Evolutionary conservation across 441 rosid genomes (phyloP), one percentile per base, ranked within the genome.

Genomic region (Raphanus hybrid): DNA sequence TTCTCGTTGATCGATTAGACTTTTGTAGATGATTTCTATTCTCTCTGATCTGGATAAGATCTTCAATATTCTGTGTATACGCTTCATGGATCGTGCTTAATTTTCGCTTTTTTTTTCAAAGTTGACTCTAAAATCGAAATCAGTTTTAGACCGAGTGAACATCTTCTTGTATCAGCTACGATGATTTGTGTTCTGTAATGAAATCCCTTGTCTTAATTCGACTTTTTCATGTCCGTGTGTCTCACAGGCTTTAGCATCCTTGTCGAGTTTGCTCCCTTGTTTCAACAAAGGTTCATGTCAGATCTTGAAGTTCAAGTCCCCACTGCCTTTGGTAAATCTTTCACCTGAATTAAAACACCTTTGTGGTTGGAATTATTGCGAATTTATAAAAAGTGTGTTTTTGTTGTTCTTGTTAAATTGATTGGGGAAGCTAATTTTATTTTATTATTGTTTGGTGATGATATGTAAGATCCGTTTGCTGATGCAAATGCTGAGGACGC

Each of bases 221-320:
- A 7, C 2, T 59, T 50, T 27, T 11, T 15, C 12, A 5, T 32
- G 1, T 77, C 55, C 2, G 27, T n/a, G 27, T n/a, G 6, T 77
- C 15, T 11, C 52, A 8, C 74, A 89, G 94, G 83, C 82, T 82
- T 81, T 72, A 45, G 37, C 37, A 82, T 74, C 78, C 58, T 65
- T 83, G 84, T 83, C 74, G 82, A 4, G 16, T 80, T 71, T 67
- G 20, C 71, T 85, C 81, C 86, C 80, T 76, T 65, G 70, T 82
- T 67, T 58, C 78, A 80, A 50, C 74, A 81, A 57, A 86, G 84
- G 77, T 78, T 86, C 89, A 84, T 86, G 87, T 82, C 89, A 81
- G 86, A 80, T 61, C 78, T 84, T 77, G 85, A 86, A 76, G 72
- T 76, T 69, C 85, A 86, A 73, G 75, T 86, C 83, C 87, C 87